A percentile compares a stretch with the other conserved stretches of the same genome.
phyloP scores from a whole-genome alignment of 169 alveolate genomes.

The Plasmodium inui region DNA sequence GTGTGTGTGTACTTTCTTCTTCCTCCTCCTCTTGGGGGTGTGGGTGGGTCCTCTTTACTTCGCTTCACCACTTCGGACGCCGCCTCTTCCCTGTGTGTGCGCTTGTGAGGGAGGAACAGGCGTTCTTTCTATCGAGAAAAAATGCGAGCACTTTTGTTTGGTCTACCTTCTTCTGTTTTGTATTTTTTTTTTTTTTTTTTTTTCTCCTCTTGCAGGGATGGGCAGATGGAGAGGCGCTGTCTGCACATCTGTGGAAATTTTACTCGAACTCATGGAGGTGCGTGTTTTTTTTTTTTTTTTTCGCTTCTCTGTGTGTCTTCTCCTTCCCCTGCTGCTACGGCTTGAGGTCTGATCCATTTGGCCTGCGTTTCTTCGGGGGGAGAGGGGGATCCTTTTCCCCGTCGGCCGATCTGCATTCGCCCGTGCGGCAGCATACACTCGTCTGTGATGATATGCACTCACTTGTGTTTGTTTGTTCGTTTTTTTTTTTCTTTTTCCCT shows the following conservation, averaged over 20 bases:
- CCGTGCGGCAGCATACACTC: background rate
- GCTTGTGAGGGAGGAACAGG: background rate
- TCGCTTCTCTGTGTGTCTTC: background rate
- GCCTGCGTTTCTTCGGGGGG: background rate
- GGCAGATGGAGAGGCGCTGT: background rate
- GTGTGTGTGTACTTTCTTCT: background rate
- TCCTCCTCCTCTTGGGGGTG: background rate
- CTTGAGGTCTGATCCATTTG: background rate
- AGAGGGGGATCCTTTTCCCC: background rate
- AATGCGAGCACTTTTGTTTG: background rate
- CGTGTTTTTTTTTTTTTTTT: slow-evolving; percentile 2
- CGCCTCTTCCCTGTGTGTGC: background rate
- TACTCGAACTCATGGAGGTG: background rate
- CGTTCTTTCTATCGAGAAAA: background rate
- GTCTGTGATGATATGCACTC: background rate
- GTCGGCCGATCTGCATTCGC: background rate
- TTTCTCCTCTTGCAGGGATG: background rate
- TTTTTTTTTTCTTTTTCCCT: no score
- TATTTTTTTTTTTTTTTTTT: no score
- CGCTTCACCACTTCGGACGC: background rate
- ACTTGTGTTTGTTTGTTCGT: background rate
- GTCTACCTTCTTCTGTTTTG: background rate
- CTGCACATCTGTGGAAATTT: background rate
- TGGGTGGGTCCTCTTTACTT: background rate
- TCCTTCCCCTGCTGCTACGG: background rate